Evolutionary conservation across 306 rosid species (phyloP), one percentile per base, ranked within the genome.

Genomic region (Corylus avellana): DNA sequence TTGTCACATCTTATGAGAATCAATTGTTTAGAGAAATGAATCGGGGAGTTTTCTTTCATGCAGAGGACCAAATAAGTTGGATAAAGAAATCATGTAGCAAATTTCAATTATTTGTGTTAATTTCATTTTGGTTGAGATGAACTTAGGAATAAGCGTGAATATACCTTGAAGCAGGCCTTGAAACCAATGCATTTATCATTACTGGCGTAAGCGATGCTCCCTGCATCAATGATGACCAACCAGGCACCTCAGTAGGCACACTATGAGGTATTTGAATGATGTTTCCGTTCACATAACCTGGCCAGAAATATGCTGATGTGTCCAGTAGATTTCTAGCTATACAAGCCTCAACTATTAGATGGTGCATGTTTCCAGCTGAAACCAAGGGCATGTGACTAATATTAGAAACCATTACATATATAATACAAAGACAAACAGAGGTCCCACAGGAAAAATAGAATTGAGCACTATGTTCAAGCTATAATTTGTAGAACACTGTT

Each of bases 81-180:
- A 67, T 64, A 39, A 39, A 42, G 72, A 22, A 22, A 22, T 39
- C 14, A 39, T 39, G 27, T 17, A 16, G 49, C 25, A 39, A 67
- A 39, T 39, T 17, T 10, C 29, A 67, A 42, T 39, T 8, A 37
- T 11, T 17, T 7, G 18, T 16, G 72, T 39, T n/a, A 5, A 39
- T 42, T 42, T 67, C 25, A 39, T n/a, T 39, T 42, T 46, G 3
- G 29, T 57, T 47, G 46, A 44, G 66, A 56, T 74, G 57, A 76
- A 73, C 59, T 72, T 50, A 49, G 66, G 25, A 67, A 27, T 29
- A 46, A 49, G 51, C 44, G 32, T n/a, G 80, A 46, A 73, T 70
- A 79, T 90, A 95, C 98, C 98, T 91, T 86, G 98, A 90, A 78
- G 98, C 98, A 51, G 98, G 98, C 80, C 83, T 87, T 81, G 96